Evolutionary conservation across 257 asterid genomes (phyloP).

Genomic region (Voacanga thouarsii): DNA sequence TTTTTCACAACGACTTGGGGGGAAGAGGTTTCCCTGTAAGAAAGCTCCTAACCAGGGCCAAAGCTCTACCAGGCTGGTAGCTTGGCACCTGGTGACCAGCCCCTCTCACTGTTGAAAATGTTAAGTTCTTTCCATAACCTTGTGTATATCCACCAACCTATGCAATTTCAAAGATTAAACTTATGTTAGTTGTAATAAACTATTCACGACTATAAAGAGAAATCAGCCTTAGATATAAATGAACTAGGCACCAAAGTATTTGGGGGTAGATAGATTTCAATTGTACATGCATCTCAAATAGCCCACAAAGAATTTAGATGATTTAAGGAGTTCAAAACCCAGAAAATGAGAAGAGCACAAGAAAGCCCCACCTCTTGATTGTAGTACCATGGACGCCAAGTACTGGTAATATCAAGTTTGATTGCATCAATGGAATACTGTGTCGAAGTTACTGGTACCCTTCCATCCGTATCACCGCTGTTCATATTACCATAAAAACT

Average conservation of each 20-base stretch:
- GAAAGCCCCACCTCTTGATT: slow-evolving; percentile 5
- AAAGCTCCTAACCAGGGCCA: slow-evolving; percentile 1
- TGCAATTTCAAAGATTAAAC: background rate
- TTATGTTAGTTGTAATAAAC: too few relatives aligned
- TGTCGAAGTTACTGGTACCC: slow-evolving; percentile 26
- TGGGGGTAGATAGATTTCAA: too few relatives aligned
- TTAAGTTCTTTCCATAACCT: slow-evolving; percentile 6
- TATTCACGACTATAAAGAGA: too few relatives aligned
- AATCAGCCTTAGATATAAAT: too few relatives aligned
- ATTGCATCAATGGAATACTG: slow-evolving; percentile 18
- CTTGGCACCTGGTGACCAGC: slow-evolving; percentile 17
- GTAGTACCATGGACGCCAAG: slow-evolving; percentile 19
- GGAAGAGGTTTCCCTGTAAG: slow-evolving; percentile 5
- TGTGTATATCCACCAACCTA: slow-evolving; percentile 15
- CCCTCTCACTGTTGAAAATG: slow-evolving; percentile 15
- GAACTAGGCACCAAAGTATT: too few relatives aligned
- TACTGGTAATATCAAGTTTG: slow-evolving; percentile 5
- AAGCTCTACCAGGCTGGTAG: slow-evolving; percentile 11
- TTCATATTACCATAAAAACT: background rate
- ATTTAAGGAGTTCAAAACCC: too few relatives aligned
- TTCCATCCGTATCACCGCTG: slow-evolving; percentile 27
- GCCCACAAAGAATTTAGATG: too few relatives aligned
- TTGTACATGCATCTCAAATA: too few relatives aligned
- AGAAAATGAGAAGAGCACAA: too few relatives aligned
- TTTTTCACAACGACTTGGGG: background rate